Conservation (phyloP, 192 early-diverging fungal genomes). For the Rhizoclosmatium sp. region DNA sequence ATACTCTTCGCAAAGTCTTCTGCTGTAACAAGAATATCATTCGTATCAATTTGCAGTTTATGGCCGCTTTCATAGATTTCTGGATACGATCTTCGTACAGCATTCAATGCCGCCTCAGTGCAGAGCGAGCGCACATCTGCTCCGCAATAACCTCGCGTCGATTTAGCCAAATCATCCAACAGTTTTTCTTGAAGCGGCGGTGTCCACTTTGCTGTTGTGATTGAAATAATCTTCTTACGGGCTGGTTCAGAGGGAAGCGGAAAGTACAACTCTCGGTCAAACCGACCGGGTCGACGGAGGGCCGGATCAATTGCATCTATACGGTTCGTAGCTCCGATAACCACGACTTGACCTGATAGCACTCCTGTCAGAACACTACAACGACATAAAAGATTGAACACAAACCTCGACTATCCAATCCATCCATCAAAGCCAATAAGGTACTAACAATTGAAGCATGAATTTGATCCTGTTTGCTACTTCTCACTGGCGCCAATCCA, state of each 20-base stretch:
- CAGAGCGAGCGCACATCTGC: constrained; percentile 76
- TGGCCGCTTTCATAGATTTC: constrained; percentile 70
- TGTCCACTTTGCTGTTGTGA: constrained; percentile 63
- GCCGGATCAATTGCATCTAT: constrained; percentile 82
- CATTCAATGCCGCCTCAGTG: constrained; percentile 75
- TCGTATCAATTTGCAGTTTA: constrained; percentile 60
- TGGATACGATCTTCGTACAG: constrained; percentile 72
- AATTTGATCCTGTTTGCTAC: constrained; percentile 71
- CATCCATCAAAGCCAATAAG: constrained; percentile 80
- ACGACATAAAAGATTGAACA: background rate
- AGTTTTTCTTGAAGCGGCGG: constrained; percentile 57
- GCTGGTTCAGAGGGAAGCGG: constrained; percentile 64
- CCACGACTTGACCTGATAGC: constrained; percentile 71
- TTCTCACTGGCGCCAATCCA: constrained; percentile 72
- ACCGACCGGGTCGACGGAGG: constrained; percentile 74
- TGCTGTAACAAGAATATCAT: constrained; percentile 57
- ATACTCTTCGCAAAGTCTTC: constrained; percentile 63
- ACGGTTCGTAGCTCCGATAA: constrained; percentile 80
- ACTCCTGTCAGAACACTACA: background rate
- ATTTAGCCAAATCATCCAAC: constrained; percentile 56
- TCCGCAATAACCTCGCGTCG: constrained; percentile 72
- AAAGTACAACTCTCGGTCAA: constrained; percentile 80
- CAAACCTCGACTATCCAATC: constrained; percentile 67
- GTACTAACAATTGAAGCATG: constrained; percentile 78
- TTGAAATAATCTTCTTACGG: constrained; percentile 69